phyloP scores from a whole-genome alignment of 148 eudicot species.

The Nyssa sinensis region DNA sequence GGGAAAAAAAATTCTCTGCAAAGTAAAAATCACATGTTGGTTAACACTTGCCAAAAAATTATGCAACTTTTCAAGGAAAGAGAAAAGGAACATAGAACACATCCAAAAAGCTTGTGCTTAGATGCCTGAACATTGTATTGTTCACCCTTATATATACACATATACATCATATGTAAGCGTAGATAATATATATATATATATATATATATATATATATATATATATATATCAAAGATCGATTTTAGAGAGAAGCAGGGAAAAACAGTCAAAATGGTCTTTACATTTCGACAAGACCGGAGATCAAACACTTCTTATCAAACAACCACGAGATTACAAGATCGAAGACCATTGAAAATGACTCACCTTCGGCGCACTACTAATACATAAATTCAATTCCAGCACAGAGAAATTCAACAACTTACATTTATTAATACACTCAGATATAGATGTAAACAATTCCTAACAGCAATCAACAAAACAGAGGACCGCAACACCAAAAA shows the following conservation, averaged over 20 bases:
- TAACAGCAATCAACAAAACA: not conserved
- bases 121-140: not conserved
- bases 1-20: conserved; percentile 16
- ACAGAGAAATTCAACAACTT: too few relatives aligned
- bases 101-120: not conserved
- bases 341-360: not conserved
- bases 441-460: not conserved
- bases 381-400: too few relatives aligned
- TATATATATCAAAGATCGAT: too few relatives aligned
- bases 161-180: too few relatives aligned
- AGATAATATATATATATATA: too few relatives aligned
- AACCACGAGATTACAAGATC: not conserved
- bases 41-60: not conserved
- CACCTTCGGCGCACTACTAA: not conserved
- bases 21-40: conserved; percentile 8
- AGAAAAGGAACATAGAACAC: not conserved
- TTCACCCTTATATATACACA: too few relatives aligned
- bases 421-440: too few relatives aligned
- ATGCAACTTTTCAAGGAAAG: not conserved
- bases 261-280: not conserved
- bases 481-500: not conserved
- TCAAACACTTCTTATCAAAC: not conserved
- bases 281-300: not conserved
- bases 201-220: not conserved
- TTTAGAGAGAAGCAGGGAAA: not conserved